These are phyloP conservation scores for Aspergillus carbonarius DNA, from an alignment of 2,329 filamentous ascomycete genomes.

Conservation along the genomic window DNA sequence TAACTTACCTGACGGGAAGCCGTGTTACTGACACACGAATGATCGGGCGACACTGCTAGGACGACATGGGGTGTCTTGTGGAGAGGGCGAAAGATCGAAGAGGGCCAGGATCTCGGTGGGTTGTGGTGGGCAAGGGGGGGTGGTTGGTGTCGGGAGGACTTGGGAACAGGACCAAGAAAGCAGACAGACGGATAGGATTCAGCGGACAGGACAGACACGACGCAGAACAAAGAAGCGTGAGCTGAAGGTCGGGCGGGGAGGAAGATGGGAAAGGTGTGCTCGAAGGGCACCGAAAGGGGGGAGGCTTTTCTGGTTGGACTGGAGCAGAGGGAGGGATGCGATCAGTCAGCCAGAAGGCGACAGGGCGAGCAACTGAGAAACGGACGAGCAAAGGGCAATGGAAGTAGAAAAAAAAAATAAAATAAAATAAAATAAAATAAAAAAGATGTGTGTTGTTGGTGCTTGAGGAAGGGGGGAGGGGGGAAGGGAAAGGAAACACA, in stretches of 20 bases:
- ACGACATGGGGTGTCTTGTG: conserved; percentile 29
- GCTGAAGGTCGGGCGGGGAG: conserved; percentile 7
- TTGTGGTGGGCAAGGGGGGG: conserved; percentile 8
- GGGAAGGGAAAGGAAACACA: background rate
- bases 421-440: background rate
- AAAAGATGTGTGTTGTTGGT: background rate
- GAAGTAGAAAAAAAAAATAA: background rate
- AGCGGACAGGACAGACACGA: background rate
- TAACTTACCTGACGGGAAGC: conserved; percentile 29
- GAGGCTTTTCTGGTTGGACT: conserved; percentile 1
- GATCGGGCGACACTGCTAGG: conserved; percentile 26
- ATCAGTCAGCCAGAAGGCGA: conserved; percentile 16
- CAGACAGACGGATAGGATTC: background rate
- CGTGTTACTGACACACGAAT: conserved; percentile 30
- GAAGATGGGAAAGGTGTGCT: conserved; percentile 1
- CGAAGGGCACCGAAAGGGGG: conserved; percentile 14
- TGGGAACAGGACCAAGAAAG: conserved; percentile 3
- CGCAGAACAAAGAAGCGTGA: background rate
- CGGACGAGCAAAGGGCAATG: background rate
- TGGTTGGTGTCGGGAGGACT: background rate
- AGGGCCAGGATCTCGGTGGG: conserved; percentile 12
- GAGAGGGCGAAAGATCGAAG: conserved; percentile 9
- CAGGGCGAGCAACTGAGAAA: no score
- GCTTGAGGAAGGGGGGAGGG: background rate
- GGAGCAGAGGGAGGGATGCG: conserved; percentile 6